A percentile compares a stretch with the other conserved stretches of the same genome.
phyloP scores from a whole-genome alignment of 1,284 basidiomycete genomes.

The Exobasidium cylindrosporum region DNA sequence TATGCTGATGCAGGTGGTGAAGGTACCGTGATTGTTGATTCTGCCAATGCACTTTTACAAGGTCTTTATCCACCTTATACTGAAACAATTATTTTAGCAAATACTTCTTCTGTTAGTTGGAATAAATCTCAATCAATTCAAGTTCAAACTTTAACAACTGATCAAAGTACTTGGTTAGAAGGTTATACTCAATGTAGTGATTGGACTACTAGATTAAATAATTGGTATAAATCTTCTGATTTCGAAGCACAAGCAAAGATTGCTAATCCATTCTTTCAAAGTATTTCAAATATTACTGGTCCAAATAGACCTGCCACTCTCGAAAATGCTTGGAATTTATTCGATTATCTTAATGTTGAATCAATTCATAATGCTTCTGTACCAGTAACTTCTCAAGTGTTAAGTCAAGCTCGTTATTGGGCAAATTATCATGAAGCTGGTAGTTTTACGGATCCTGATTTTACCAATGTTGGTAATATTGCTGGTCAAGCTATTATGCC shows the following conservation, averaged over 20 bases:
- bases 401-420: conserved; percentile 54
- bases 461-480: conserved; percentile 73
- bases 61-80: conserved; percentile 46
- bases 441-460: conserved; percentile 67
- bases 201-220: conserved; percentile 24
- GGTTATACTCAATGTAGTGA: conserved; percentile 66
- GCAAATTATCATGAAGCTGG: conserved; percentile 75
- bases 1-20: conserved; percentile 67
- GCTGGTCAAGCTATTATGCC: conserved; percentile 73
- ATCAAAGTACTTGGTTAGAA: conserved; percentile 71
- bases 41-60: conserved; percentile 58
- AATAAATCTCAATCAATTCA: conserved; percentile 67
- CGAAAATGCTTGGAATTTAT: conserved; percentile 69
- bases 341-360: conserved; percentile 68
- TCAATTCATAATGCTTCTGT: conserved; percentile 59
- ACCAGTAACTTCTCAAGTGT: conserved; percentile 28
- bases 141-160: conserved; percentile 78
- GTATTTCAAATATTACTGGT: conserved; percentile 67
- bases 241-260: conserved; percentile 65
- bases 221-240: conserved; percentile 42
- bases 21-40: conserved; percentile 77
- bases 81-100: conserved; percentile 59
- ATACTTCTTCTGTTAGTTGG: conserved; percentile 69
- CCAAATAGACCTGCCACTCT: conserved; percentile 64
- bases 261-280: conserved; percentile 67